These are phyloP conservation scores for Phytophthora cactorum DNA, from an alignment of 352 stramenopile species.

Conservation along the genomic window DNA sequence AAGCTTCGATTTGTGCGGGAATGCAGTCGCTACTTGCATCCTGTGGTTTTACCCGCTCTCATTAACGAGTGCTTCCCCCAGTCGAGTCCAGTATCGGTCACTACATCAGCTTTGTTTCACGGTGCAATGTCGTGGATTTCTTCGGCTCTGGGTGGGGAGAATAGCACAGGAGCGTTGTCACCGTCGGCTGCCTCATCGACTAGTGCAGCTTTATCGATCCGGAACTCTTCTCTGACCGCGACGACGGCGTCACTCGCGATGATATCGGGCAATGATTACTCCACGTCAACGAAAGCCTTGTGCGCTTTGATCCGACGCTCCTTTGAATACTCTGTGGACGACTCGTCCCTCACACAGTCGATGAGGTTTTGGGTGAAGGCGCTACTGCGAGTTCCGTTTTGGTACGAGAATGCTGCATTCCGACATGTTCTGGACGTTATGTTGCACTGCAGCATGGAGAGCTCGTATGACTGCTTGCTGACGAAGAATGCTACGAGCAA, in stretches of 20 bases:
- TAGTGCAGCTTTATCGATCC: constrained; percentile 51
- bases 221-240: constrained; percentile 61
- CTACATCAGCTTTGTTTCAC: constrained; percentile 62
- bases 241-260: constrained; percentile 59
- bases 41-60: constrained; percentile 63
- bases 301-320: constrained; percentile 61
- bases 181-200: constrained; percentile 46
- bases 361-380: constrained; percentile 69
- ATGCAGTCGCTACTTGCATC: constrained; percentile 74
- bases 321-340: constrained; percentile 64
- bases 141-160: constrained; percentile 50
- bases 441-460: constrained; percentile 68
- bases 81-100: constrained; percentile 51
- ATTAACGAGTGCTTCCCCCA: constrained; percentile 67
- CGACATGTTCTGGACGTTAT: constrained; percentile 75
- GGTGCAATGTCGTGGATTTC: constrained; percentile 70
- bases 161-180: constrained; percentile 34
- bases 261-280: constrained; percentile 48
- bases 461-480: constrained; percentile 20
- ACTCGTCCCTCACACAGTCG: constrained; percentile 41
- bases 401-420: constrained; percentile 78
- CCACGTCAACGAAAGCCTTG: constrained; percentile 56
- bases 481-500: background rate
- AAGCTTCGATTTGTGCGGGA: constrained; percentile 81
- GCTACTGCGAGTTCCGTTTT: constrained; percentile 76